phyloP scores from a whole-genome alignment of 208 protist genomes.

The Wallacemonas rigidus region DNA sequence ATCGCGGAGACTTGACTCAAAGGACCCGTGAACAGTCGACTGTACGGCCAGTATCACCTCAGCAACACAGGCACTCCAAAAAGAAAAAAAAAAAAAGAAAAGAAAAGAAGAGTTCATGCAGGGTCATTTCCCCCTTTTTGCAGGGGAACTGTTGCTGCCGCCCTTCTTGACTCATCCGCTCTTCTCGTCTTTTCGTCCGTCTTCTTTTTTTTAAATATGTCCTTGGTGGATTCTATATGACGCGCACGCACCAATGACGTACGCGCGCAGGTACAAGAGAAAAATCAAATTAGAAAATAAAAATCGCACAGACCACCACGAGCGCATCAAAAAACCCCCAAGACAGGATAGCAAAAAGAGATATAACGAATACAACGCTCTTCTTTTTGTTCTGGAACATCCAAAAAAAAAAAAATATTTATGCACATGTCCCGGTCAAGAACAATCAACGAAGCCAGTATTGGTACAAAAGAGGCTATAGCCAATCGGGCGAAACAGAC shows the following conservation, averaged over 20 bases:
- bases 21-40: too few species aligned
- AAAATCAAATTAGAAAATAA: too few species aligned
- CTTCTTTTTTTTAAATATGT: slow-evolving; percentile 7
- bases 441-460: slow-evolving; percentile 14
- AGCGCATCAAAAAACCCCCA: too few species aligned
- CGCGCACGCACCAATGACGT: neutral
- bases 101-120: slow-evolving; percentile 8
- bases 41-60: too few species aligned
- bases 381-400: too few species aligned
- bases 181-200: slow-evolving; percentile 4
- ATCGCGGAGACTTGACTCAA: too few species aligned
- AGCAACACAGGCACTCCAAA: neutral
- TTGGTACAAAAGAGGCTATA: neutral
- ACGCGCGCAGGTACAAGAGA: neutral
- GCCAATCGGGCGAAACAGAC: neutral
- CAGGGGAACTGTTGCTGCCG: too few species aligned
- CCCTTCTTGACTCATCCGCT: neutral
- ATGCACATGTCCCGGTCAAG: neutral
- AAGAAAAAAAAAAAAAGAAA: slow-evolving; percentile 22
- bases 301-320: too few species aligned
- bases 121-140: too few species aligned
- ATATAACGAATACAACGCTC: too few species aligned
- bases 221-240: neutral
- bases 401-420: slow-evolving; percentile 16
- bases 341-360: too few species aligned